These are phyloP conservation scores for Zymoseptoria passerinii DNA, from an alignment of 2,329 filamentous ascomycete species.

Conservation along the genomic window DNA sequence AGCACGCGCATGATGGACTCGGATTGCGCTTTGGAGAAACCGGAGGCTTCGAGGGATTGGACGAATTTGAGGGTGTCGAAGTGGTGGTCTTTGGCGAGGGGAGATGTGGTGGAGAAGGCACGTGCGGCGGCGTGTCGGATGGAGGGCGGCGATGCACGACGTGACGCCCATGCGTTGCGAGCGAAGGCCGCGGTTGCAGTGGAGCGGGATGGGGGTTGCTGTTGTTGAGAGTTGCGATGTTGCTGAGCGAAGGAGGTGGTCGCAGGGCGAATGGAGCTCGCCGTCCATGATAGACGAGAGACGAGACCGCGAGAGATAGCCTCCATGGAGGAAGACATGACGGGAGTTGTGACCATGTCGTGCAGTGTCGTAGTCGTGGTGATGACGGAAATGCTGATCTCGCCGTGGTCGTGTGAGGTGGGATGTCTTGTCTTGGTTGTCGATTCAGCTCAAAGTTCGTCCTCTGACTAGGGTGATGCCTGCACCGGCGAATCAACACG, in stretches of 20 bases:
- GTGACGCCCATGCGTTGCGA: slow-evolving; percentile 12
- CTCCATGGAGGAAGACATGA: not conserved
- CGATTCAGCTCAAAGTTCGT: not conserved
- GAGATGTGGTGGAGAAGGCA: slow-evolving; percentile 59
- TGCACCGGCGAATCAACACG: not conserved
- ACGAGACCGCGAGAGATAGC: slow-evolving; percentile 33
- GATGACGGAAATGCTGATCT: not conserved
- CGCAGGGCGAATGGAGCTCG: slow-evolving; percentile 21
- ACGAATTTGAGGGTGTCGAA: slow-evolving; percentile 98
- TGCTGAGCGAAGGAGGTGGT: slow-evolving; percentile 9
- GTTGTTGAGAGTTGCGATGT: slow-evolving; percentile 6
- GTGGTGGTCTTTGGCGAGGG: slow-evolving; percentile 69
- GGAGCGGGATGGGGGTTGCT: not conserved
- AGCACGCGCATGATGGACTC: slow-evolving; percentile 98
- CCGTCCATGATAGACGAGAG: slow-evolving; percentile 31
- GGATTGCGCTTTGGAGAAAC: slow-evolving; percentile 90
- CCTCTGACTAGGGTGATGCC: not conserved
- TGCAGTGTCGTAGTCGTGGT: not conserved
- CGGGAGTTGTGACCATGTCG: slow-evolving; percentile 6
- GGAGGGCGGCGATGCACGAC: slow-evolving; percentile 4
- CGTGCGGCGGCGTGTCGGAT: slow-evolving; percentile 3
- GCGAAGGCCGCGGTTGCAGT: slow-evolving; percentile 18
- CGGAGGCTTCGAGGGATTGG: slow-evolving; percentile 77
- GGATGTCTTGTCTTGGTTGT: not conserved
- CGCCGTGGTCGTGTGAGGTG: not conserved